These are phyloP conservation scores for Afroboletus lepidellus DNA, from an alignment of 1,284 basidiomycete genomes.

Conservation along the genomic window DNA sequence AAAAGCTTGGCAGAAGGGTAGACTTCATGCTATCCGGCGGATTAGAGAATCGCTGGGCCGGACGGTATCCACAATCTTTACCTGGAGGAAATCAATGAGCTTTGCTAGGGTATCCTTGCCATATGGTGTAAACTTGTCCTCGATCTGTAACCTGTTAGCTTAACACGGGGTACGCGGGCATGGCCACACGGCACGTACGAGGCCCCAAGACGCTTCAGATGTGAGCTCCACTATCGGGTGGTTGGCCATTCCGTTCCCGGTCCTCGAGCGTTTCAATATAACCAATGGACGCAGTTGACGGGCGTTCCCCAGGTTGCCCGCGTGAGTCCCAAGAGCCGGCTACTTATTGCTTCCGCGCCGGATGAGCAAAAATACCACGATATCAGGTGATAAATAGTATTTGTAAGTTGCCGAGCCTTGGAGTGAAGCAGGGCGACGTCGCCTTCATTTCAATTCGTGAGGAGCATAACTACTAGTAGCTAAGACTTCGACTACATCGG, in stretches of 20 bases:
- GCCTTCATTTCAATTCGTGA: slow-evolving; percentile 9
- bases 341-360: too few species aligned
- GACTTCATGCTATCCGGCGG: slow-evolving; percentile 73
- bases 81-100: slow-evolving; percentile 84
- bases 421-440: too few species aligned
- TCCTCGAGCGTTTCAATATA: neutral
- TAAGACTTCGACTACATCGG: slow-evolving; percentile 14
- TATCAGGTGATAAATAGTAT: too few species aligned
- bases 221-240: slow-evolving; percentile 75
- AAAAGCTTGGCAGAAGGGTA: slow-evolving; percentile 78
- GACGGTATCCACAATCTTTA: slow-evolving; percentile 37
- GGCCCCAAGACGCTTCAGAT: slow-evolving; percentile 78
- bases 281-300: neutral
- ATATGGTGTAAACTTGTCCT: slow-evolving; percentile 87
- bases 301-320: too few species aligned
- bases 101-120: slow-evolving; percentile 85
- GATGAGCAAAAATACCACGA: too few species aligned
- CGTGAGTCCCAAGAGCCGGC: too few species aligned
- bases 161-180: slow-evolving; percentile 3
- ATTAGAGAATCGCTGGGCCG: slow-evolving; percentile 5
- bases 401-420: too few species aligned
- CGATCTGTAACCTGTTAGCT: slow-evolving; percentile 52
- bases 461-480: slow-evolving; percentile 4
- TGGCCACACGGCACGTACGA: slow-evolving; percentile 51
- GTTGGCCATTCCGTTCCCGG: slow-evolving; percentile 23